Evolutionary conservation across 306 rosid species (phyloP), one percentile per base, ranked within the genome.

Genomic region (Lathyrus sativus): DNA sequence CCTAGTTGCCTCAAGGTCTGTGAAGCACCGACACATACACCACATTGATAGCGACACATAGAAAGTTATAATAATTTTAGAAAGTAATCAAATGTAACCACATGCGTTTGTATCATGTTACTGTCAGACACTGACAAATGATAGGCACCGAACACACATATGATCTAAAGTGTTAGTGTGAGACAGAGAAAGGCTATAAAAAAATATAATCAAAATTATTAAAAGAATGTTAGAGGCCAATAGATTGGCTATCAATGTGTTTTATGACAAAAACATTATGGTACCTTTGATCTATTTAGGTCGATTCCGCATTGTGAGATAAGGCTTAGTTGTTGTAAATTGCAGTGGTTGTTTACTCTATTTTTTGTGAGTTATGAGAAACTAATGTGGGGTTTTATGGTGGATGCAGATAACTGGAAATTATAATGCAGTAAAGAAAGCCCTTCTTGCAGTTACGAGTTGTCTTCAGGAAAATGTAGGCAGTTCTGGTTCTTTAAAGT

Each of bases 321-420:
- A 56, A 28, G 17, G 3, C 10, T 56, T 28, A 10, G 62, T 28
- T 28, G 18, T 29, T 28, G 62, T 28, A 56, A 28, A 56, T 56
- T 7, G 13, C 7, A 56, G 11, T 28, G 15, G 62, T 56, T 17
- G 28, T 17, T 6, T 12, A 28, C 39, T 56, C 39, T 28, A 56
- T 13, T 56, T 28, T 9, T 28, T 56, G 45, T n/a, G 39, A n/a
- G 70, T 33, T 45, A 44, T 28, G 70, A 13, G 6, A 13, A 19
- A 19, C 39, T 58, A 7, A 51, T 49, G 42, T 73, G 78, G 58
- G 24, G 50, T 70, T 35, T 59, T 65, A 11, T 19, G 73, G 55
- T 81, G 33, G 73, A 50, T 80, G 83, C 88, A 91, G 95, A 83
- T 91, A 65, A 73, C 89, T 24, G 88, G 95, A 77, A 84, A 62